Evolutionary conservation across 768 basidiomycete species (phyloP).

Genomic region (Boletus insuetus): DNA sequence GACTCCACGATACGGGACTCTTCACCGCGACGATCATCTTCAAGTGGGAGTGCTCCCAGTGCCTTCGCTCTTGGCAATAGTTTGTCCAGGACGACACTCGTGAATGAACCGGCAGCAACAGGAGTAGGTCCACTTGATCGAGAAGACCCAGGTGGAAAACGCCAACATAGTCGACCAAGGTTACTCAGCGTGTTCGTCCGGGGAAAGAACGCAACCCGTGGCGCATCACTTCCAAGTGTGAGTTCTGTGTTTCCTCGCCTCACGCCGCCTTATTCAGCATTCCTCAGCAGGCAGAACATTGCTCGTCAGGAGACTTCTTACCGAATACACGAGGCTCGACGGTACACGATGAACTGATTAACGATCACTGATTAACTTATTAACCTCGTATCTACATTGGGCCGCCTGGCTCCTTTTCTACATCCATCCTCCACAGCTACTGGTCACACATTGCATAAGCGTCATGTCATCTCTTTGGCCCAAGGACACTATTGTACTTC

Average conservation of each 20-base stretch:
- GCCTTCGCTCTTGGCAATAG: neutral
- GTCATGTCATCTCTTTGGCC: neutral
- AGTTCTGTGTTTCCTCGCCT: neutral
- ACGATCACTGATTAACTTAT: constrained; percentile 10
- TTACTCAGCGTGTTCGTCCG: constrained; percentile 31
- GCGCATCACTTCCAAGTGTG: constrained; percentile 10
- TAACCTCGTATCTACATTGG: neutral
- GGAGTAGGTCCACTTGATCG: constrained; percentile 17
- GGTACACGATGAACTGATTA: neutral
- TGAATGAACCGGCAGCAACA: constrained; percentile 43
- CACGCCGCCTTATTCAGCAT: neutral
- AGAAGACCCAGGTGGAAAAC: constrained; percentile 10
- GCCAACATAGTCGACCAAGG: constrained; percentile 28
- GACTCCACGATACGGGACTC: constrained; percentile 12
- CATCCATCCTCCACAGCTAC: neutral
- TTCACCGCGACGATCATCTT: constrained; percentile 20
- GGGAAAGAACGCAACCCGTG: constrained; percentile 15
- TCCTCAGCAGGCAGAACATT: constrained; percentile 4
- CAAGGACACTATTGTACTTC: neutral
- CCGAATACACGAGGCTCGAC: neutral
- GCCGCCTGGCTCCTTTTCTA: neutral
- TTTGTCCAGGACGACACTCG: constrained; percentile 33
- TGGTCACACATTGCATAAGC: neutral
- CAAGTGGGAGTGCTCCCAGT: constrained; percentile 10
- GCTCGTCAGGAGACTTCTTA: constrained; percentile 1